Conservation (phyloP, 257 asterid species). For the Knoxia roxburghii region DNA sequence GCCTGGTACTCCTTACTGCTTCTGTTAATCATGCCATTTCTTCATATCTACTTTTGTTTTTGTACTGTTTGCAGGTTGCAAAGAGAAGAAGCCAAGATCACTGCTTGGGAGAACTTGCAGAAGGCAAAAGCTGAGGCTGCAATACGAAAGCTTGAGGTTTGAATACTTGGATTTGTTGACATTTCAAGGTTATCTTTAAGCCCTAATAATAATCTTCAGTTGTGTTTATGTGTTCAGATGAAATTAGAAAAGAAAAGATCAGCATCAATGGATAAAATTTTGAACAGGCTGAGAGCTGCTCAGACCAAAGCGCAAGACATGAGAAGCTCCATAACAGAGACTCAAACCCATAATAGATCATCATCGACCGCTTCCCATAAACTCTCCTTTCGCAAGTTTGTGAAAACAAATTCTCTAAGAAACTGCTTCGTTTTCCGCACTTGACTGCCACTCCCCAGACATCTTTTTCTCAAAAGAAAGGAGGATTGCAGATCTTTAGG, state of each 20-base stretch:
- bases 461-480: background rate
- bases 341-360: conserved; percentile 16
- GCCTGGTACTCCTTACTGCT: background rate
- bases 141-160: conserved; percentile 32
- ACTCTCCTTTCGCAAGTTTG: conserved; percentile 20
- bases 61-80: conserved; percentile 16
- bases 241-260: conserved; percentile 70
- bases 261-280: conserved; percentile 59
- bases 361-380: conserved; percentile 21
- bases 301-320: conserved; percentile 53
- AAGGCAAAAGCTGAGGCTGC: conserved; percentile 40
- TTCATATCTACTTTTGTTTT: too few relatives aligned
- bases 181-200: background rate
- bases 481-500: background rate
- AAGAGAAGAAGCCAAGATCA: conserved; percentile 31
- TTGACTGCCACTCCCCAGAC: background rate
- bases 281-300: conserved; percentile 48
- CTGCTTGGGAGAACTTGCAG: conserved; percentile 38
- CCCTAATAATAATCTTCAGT: background rate
- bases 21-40: background rate
- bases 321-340: conserved; percentile 41
- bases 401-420: conserved; percentile 30
- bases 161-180: background rate
- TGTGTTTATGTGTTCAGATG: conserved; percentile 44
- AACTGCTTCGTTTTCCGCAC: conserved; percentile 37